phyloP scores from a whole-genome alignment of 495 filamentous ascomycete species.

The Annulohypoxylon moriforme region DNA sequence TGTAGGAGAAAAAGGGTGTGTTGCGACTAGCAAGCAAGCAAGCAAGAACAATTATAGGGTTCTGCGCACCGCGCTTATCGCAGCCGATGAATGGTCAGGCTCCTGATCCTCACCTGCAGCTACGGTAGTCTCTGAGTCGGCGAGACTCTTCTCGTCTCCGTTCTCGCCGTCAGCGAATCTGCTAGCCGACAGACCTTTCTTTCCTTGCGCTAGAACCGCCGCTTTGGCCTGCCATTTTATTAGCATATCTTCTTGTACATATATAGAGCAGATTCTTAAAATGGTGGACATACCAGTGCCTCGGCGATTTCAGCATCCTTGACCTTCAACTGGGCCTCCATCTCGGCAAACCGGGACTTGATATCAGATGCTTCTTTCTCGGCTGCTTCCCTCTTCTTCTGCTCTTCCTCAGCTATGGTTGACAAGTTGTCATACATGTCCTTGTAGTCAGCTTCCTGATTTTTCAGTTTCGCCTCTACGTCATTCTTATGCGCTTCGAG shows the following conservation, averaged over 20 bases:
- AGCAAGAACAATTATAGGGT: constrained; percentile 44
- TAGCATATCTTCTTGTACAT: constrained; percentile 21
- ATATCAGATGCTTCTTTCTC: constrained; percentile 53
- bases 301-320: constrained; percentile 67
- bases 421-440: constrained; percentile 65
- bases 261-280: neutral
- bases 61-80: constrained; percentile 67
- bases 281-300: constrained; percentile 56
- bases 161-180: constrained; percentile 53
- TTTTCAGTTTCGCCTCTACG: constrained; percentile 57
- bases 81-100: constrained; percentile 65
- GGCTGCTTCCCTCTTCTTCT: constrained; percentile 52
- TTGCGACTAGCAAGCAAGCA: constrained; percentile 54
- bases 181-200: constrained; percentile 59
- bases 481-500: constrained; percentile 58
- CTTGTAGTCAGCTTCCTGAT: constrained; percentile 64
- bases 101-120: constrained; percentile 63
- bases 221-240: constrained; percentile 48
- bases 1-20: constrained; percentile 15
- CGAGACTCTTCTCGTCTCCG: constrained; percentile 34
- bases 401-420: constrained; percentile 61
- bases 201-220: constrained; percentile 40
- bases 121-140: constrained; percentile 46
- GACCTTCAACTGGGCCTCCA: constrained; percentile 60
- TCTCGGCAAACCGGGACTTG: constrained; percentile 56